Percentiles rank a stretch among this genome's conserved stretches.
phyloP scores from a whole-genome alignment of 2,329 filamentous ascomycete genomes.

The Claviceps citrina region DNA sequence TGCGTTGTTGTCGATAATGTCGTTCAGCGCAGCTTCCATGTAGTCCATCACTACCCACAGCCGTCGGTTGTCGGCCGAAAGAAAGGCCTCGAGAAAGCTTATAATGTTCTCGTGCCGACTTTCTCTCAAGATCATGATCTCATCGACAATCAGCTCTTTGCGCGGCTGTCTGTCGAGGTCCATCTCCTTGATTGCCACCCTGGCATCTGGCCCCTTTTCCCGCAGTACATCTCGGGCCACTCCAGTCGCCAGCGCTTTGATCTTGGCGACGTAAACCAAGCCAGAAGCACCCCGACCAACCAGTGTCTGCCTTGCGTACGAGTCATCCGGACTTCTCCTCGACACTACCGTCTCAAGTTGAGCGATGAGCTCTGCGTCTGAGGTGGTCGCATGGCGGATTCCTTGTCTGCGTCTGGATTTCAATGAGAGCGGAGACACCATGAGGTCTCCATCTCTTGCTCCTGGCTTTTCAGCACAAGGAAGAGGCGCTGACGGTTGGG shows the following conservation, averaged over 20 bases:
- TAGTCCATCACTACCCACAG: background rate
- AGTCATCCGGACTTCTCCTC: background rate
- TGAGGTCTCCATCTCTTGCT: background rate
- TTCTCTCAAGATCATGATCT: background rate
- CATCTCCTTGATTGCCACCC: background rate
- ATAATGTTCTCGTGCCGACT: background rate
- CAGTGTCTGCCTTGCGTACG: background rate
- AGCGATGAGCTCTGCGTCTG: background rate
- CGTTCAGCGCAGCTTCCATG: background rate
- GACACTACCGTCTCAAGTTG: background rate
- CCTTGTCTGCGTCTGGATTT: background rate
- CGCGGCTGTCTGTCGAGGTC: background rate
- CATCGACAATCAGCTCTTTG: background rate
- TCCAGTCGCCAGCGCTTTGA: background rate
- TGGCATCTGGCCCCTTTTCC: background rate
- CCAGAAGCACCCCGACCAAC: background rate
- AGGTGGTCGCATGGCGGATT: background rate
- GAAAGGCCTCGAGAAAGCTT: background rate
- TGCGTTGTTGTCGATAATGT: background rate
- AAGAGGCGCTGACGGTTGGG: background rate
- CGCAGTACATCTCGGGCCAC: background rate
- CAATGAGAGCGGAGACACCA: background rate
- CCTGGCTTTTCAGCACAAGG: background rate
- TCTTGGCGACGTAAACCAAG: background rate
- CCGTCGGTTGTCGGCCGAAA: background rate